Conservation (phyloP, 768 basidiomycete genomes). For the Glaciozyma martinii region DNA sequence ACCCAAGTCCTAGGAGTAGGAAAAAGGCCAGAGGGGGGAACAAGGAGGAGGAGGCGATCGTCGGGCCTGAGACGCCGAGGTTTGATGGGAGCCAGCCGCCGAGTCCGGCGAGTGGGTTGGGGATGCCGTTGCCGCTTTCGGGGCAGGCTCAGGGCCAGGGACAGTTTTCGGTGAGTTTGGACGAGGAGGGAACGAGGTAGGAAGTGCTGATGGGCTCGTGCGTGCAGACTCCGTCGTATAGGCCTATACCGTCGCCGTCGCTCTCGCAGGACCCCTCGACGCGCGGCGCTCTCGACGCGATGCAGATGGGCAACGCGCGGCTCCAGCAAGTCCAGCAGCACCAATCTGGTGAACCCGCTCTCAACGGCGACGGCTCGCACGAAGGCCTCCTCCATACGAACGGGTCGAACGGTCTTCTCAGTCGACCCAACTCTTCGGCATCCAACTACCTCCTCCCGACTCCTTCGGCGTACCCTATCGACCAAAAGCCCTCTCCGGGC, state of each 20-base stretch:
- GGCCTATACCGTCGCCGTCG: slow-evolving; percentile 17
- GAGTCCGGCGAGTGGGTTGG: slow-evolving; percentile 9
- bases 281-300: slow-evolving; percentile 1
- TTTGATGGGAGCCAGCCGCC: slow-evolving; percentile 4
- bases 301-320: not conserved
- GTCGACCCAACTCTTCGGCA: slow-evolving; percentile 22
- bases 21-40: slow-evolving; percentile 17
- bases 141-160: not conserved
- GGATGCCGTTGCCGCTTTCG: not conserved
- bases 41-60: slow-evolving; percentile 11
- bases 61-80: not conserved
- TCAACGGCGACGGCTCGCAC: not conserved
- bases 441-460: slow-evolving; percentile 15
- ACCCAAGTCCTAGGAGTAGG: slow-evolving; percentile 17
- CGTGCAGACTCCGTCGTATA: slow-evolving; percentile 4
- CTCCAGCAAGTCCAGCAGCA: slow-evolving; percentile 6
- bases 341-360: not conserved
- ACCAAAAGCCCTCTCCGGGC: not conserved
- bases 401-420: slow-evolving; percentile 14
- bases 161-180: not conserved
- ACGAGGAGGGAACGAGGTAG: no score
- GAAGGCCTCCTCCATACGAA: not conserved
- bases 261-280: slow-evolving; percentile 1
- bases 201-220: not conserved
- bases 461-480: not conserved